Base-by-base conservation (phyloP, 345 rosid species). In the Psidium guajava region DNA sequence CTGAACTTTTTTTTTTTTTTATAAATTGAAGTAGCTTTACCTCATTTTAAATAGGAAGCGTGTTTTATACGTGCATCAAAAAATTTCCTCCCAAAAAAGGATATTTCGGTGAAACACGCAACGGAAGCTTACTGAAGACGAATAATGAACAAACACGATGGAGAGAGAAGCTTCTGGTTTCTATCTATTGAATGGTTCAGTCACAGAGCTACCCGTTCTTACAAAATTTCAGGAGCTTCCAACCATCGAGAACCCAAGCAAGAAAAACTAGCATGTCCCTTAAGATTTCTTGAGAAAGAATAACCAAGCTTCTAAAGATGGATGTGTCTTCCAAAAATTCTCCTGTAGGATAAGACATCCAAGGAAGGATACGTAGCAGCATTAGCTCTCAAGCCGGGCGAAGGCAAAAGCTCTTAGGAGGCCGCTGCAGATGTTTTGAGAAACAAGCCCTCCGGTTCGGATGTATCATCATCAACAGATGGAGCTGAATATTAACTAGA, bases 401-500 rank as follows among this genome's bases (percentile, higher is more conserved):
- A n/a, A 94, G 94, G 91, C 94, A 93, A 93, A 92, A 93, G 93
- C 92, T 89, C 93, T 95, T 57, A 90, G 95, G 91, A 94, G 89
- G 96, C 98, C 90, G 93, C 98, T 93, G 97, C 96, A 91, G 92
- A 93, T 94, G 98, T 92, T 61, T 75, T 6, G 73, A 59, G 87
- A 87, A 88, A 87, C 88, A 91, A 94, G 90, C 90, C n/a, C n/a
- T n/a, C n/a, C n/a, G n/a, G n/a, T n/a, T 49, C 11, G 83, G 87
- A n/a, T 85, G 86, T 16, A 21, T 92, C 93, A 88, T 90, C 92
- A 89, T 20, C 24, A 59, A 91, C 82, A 61, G 73, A 27, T 14
- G 73, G 40, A 27, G 42, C 21, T 28, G 74, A 28, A 61, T 61
- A 7, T 61, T 28, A 61, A 3, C 74, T 15, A 61, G 74, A 3